Conservation (phyloP, 179 eudicot species). For the Spinacia oleracea region DNA sequence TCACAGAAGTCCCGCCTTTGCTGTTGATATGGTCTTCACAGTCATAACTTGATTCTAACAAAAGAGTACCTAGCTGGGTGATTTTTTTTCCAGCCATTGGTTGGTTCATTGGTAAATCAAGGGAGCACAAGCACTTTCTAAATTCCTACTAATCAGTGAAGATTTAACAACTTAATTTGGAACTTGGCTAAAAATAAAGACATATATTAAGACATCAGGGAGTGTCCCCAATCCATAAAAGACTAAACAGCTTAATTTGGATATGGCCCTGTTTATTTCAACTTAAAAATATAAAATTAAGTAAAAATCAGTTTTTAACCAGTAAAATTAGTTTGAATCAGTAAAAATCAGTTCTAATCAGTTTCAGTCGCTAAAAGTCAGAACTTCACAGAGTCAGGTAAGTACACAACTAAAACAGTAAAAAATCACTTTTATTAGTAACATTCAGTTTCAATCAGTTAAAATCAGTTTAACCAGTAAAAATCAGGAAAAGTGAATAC, state of each 20-base stretch:
- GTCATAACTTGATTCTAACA: no score
- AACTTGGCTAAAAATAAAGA: not conserved
- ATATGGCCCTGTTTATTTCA: not conserved
- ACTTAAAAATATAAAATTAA: no score
- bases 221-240: not conserved
- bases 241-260: not conserved
- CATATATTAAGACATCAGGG: not conserved
- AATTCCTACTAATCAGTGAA: not conserved
- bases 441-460: no score
- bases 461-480: no score
- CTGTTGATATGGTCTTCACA: not conserved
- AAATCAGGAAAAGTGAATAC: not conserved
- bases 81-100: not conserved
- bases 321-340: no score
- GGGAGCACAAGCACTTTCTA: not conserved
- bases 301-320: no score
- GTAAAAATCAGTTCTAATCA: no score
- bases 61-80: not conserved
- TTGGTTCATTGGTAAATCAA: not conserved
- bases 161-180: not conserved
- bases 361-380: no score
- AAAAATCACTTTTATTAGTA: no score
- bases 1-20: not conserved
- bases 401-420: no score
- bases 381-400: no score